Evolutionary conservation across 2,329 filamentous ascomycete species (phyloP).

Genomic region (Monosporascus sp.): DNA sequence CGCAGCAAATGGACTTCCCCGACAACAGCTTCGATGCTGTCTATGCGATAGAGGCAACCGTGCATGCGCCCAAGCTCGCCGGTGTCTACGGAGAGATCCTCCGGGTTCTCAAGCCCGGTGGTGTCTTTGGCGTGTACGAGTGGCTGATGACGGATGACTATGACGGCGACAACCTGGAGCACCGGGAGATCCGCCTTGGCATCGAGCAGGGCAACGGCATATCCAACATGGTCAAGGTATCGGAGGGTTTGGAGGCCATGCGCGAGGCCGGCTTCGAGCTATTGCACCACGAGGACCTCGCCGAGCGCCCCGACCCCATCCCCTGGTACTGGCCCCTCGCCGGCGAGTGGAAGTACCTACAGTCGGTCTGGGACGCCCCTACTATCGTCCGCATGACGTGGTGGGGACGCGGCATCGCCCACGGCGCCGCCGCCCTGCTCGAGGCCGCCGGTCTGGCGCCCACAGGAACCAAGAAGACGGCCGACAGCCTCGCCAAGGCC

Average conservation of each 20-base stretch:
- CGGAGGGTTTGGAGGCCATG: slow-evolving; percentile 77
- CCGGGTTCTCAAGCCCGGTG: slow-evolving; percentile 92
- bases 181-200: slow-evolving; percentile 84
- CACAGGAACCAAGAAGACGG: slow-evolving; percentile 86
- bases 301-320: slow-evolving; percentile 64
- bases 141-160: slow-evolving; percentile 98
- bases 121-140: slow-evolving; percentile 94
- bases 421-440: slow-evolving; percentile 69
- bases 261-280: slow-evolving; percentile 83
- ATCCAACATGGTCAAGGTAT: slow-evolving; percentile 90
- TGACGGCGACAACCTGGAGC: slow-evolving; percentile 79
- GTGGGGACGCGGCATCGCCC: slow-evolving; percentile 67
- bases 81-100: slow-evolving; percentile 93
- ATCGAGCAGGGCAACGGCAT: slow-evolving; percentile 97
- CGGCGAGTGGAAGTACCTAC: slow-evolving; percentile 78
- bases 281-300: slow-evolving; percentile 79
- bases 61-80: slow-evolving; percentile 84
- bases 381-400: slow-evolving; percentile 88
- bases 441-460: slow-evolving; percentile 74
- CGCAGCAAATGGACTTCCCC: slow-evolving; percentile 85
- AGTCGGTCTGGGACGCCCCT: slow-evolving; percentile 71
- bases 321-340: slow-evolving; percentile 95
- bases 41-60: slow-evolving; percentile 95
- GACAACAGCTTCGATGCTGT: slow-evolving; percentile 91
- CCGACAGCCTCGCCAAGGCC: slow-evolving; percentile 75